Percentiles rank a stretch among this genome's conserved stretches.
These are phyloP conservation scores for Lentinula detonsa DNA, from an alignment of 768 basidiomycete species.

Conservation along the genomic window DNA sequence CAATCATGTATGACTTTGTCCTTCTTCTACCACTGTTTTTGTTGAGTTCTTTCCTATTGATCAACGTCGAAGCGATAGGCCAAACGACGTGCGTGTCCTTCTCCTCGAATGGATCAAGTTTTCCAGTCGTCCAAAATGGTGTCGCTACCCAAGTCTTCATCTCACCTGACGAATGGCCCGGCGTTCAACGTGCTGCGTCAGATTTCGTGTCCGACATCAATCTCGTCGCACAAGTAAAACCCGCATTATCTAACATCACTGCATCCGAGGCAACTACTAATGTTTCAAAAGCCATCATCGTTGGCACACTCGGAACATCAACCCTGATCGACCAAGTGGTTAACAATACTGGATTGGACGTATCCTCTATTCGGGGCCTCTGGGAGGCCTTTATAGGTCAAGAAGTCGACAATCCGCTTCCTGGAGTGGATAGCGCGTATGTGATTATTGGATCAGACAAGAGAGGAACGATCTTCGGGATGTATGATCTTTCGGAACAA, in stretches of 20 bases:
- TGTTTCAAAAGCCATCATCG: constrained; percentile 43
- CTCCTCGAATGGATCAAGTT: constrained; percentile 20
- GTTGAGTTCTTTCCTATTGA: not conserved
- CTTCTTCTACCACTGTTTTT: not conserved
- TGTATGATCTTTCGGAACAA: constrained; percentile 68
- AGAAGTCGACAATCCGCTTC: constrained; percentile 48
- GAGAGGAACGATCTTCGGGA: constrained; percentile 58
- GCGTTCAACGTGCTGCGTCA: constrained; percentile 53
- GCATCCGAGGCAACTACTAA: constrained; percentile 18
- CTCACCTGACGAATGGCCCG: constrained; percentile 55
- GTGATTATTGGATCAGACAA: constrained; percentile 67
- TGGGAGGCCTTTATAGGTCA: constrained; percentile 61
- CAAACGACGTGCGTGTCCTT: constrained; percentile 45
- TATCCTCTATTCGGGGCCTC: constrained; percentile 50
- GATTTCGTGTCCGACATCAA: constrained; percentile 60
- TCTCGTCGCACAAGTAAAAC: constrained; percentile 49
- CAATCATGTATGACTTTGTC: not conserved
- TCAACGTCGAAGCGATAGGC: constrained; percentile 33
- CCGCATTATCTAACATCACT: constrained; percentile 46
- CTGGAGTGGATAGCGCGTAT: constrained; percentile 54
- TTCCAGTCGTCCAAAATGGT: constrained; percentile 39
- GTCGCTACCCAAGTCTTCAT: constrained; percentile 44
- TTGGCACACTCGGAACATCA: constrained; percentile 59
- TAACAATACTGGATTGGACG: constrained; percentile 46
- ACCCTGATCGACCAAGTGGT: constrained; percentile 47